Base-by-base conservation (phyloP, 73 alveolate genomes). In the Stentor roeselii region DNA sequence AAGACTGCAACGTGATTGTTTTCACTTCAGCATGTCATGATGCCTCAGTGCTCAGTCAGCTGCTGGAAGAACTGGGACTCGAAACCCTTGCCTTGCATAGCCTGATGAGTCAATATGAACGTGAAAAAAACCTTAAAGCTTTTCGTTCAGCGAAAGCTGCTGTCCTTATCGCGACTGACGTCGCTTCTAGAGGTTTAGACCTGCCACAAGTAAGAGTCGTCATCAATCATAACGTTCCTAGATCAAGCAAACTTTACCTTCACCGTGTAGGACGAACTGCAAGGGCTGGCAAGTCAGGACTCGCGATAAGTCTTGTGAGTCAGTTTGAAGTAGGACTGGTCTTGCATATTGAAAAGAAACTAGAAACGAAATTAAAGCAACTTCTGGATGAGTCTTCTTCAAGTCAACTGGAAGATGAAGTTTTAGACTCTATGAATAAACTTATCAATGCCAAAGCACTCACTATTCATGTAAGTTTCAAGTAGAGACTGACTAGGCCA, bases 211-310 rank as follows among this genome's bases (percentile, higher is more conserved):
- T 97, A n/a, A 96, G 94, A 75, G 84, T 95, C 39, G 98, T 97
- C 31, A 86, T 97, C n/a, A 97, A 97, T 88, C 96, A 85, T 85
- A 97, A 95, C 86, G 91, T 97, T 37, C 99, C 99, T 77, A 87
- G 90, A 78, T 89, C 93, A 60, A 87, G 95, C 1, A 90, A 96
- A 86, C 98, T 93, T 84, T 97, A 97, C 87, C 89, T 97, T 36
- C 99, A 97, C 82, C 93, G 99, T 74, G 98, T 96, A 6, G 99
- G 99, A 59, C 93, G 99, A 93, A 97, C 99, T 15, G 99, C 98
- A 0, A 94, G 99, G 91, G 97, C 98, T 11, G 99, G 99, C 2
- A 90, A 95, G 60, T 95, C 95, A 82, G 99, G 99, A 34, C 77
- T 96, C 67, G 92, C 98, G 0, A 89, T 97, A 35, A 91, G 98